Conservation (phyloP, 768 basidiomycete genomes). For the Zangia roseola region DNA sequence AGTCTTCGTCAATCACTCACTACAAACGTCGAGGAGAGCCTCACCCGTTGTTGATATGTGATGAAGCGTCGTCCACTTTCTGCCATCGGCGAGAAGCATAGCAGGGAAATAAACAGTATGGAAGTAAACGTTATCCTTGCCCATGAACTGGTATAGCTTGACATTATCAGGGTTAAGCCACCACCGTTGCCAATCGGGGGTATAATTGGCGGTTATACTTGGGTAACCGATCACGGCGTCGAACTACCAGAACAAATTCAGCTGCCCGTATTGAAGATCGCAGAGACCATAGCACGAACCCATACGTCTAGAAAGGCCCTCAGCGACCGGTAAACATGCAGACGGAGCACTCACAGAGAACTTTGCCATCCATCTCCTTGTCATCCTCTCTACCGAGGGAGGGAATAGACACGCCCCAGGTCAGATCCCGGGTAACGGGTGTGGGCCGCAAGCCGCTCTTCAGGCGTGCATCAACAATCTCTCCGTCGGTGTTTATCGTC, state of each 20-base stretch:
- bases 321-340: constrained; percentile 3
- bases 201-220: constrained; percentile 95
- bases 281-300: constrained; percentile 49
- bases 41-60: constrained; percentile 93
- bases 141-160: constrained; percentile 97
- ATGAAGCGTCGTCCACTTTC: constrained; percentile 91
- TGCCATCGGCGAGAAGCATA: constrained; percentile 83
- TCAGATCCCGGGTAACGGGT: constrained; percentile 89
- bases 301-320: constrained; percentile 69
- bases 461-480: constrained; percentile 86
- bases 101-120: constrained; percentile 95
- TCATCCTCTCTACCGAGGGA: constrained; percentile 66
- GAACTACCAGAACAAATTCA: constrained; percentile 54
- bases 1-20: not conserved
- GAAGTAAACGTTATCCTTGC: constrained; percentile 99
- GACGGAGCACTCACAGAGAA: constrained; percentile 73
- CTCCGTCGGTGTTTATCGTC: constrained; percentile 85
- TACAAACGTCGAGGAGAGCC: constrained; percentile 13
- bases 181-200: constrained; percentile 93
- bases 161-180: constrained; percentile 94
- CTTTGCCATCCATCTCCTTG: constrained; percentile 88
- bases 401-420: constrained; percentile 96
- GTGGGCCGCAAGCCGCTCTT: constrained; percentile 84
- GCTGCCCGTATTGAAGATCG: not conserved
- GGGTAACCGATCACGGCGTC: constrained; percentile 97